Base-by-base conservation (phyloP, 768 basidiomycete genomes). In the Tylopilus balloui region DNA sequence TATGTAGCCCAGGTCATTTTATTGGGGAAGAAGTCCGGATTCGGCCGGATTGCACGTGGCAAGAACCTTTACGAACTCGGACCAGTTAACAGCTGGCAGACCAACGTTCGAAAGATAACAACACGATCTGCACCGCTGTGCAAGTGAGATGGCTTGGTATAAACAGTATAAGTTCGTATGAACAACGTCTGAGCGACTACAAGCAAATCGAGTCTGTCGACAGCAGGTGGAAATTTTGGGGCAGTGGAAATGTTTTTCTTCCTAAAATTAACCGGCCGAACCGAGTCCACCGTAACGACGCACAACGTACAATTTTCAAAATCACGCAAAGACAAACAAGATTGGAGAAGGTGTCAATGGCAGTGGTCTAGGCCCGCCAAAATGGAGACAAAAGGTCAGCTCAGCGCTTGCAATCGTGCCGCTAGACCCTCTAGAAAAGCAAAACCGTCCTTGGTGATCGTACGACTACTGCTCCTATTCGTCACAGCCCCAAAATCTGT, bases 371-470 rank as follows among this genome's bases (percentile, higher is more conserved):
- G 27, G 27, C 4, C 35, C 23, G 21, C 37, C 36, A 39, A 34
- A 17, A 35, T n/a, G 32, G 13, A 42, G 28, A 19, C 9, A 28
- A 7, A 5, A 34, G n/a, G 14, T 56, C 42, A 56, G 29, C 45
- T 47, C 49, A 69, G 36, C 8, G 41, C 69, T 55, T 67, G 71
- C 50, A 89, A 65, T 54, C 81, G 70, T 37, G 69, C 74, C 3
- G 81, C 76, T 38, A 88, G 61, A 31, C 79, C 79, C 45, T 83
- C 80, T 42, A 88, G 66, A 61, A 88, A 88, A 10, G 74, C 74
- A 57, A 88, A 77, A 31, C 84, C 86, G 57, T 87, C 84, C 75
- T 89, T 90, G 28, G 86, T 88, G 46, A 90, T 73, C 42, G 82
- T 87, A 54, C 84, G 74, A 35, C 84, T 82, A 31, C 73, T 81